These are phyloP conservation scores for Schizophyllum commune DNA, from an alignment of 1,284 basidiomycete genomes.

Conservation along the genomic window DNA sequence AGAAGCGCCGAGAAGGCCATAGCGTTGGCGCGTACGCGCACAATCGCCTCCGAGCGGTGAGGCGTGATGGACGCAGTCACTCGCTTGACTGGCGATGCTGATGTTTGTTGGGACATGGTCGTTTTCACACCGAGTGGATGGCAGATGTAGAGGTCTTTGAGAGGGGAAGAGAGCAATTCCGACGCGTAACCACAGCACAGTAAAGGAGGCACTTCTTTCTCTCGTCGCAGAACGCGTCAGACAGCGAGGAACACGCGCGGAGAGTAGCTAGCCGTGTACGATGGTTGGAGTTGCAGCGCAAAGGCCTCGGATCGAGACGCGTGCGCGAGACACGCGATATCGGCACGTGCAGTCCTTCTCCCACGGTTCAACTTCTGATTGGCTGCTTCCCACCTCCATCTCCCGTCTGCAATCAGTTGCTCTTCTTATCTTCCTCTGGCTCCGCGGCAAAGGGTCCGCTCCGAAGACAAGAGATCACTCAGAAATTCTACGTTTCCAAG, in stretches of 20 bases:
- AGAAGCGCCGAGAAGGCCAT: neutral
- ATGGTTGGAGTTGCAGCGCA: neutral
- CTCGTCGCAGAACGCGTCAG: too few species aligned
- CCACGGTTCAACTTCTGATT: neutral
- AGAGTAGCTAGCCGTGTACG: too few species aligned
- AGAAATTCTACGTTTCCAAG: neutral
- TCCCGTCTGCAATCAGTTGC: neutral
- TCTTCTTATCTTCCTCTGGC: neutral
- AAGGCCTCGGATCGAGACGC: neutral
- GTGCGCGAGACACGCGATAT: neutral
- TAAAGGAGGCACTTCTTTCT: too few species aligned
- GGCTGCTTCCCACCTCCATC: neutral
- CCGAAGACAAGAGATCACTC: neutral
- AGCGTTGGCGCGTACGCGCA: neutral
- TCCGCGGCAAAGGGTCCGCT: neutral
- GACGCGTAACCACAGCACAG: too few species aligned
- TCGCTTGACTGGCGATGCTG: neutral
- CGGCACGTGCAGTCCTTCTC: neutral
- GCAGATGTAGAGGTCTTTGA: neutral
- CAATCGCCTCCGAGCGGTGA: neutral
- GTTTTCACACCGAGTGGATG: neutral
- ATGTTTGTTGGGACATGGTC: neutral
- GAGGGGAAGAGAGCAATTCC: too few species aligned
- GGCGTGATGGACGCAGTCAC: neutral
- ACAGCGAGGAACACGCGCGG: too few species aligned